These are phyloP conservation scores for Xylaria bambusicola DNA, from an alignment of 495 filamentous ascomycete genomes.

Conservation along the genomic window DNA sequence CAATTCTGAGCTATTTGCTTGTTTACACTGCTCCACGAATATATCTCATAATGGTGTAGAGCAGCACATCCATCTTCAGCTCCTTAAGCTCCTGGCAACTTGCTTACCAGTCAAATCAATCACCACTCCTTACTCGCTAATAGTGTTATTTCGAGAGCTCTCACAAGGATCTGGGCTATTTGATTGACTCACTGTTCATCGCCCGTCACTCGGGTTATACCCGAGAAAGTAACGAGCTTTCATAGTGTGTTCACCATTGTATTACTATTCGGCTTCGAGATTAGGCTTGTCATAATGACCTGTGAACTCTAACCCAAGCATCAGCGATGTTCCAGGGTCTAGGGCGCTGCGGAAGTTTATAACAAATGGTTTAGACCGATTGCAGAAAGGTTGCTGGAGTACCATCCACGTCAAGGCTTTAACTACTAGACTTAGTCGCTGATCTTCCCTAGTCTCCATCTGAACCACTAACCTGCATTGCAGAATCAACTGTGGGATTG, in stretches of 20 bases:
- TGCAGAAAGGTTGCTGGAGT: conserved; percentile 46
- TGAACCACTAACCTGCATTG: conserved; percentile 32
- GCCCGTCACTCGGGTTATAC: conserved; percentile 40
- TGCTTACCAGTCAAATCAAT: conserved; percentile 4
- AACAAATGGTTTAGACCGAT: conserved; percentile 40
- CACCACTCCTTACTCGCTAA: neutral
- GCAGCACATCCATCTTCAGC: too few relatives aligned
- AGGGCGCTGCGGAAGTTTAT: conserved; percentile 34
- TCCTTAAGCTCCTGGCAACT: neutral
- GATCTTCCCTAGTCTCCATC: conserved; percentile 22
- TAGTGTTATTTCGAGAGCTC: neutral
- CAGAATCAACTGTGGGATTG: conserved; percentile 41
- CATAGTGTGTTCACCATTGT: neutral
- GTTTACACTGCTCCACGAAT: too few relatives aligned
- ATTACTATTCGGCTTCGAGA: conserved; percentile 31
- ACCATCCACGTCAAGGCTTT: conserved; percentile 44
- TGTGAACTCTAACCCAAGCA: conserved; percentile 48
- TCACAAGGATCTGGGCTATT: neutral
- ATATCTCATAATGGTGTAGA: too few relatives aligned
- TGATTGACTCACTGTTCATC: conserved; percentile 35
- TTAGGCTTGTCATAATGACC: conserved; percentile 49
- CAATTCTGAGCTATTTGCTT: too few relatives aligned
- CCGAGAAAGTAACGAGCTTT: conserved; percentile 39
- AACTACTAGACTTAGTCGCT: conserved; percentile 31
- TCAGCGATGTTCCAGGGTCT: conserved; percentile 29